Percentiles rank a stretch among this genome's conserved stretches.
Conservation (phyloP, 306 rosid genomes). For the Ochetophila trinervis region DNA sequence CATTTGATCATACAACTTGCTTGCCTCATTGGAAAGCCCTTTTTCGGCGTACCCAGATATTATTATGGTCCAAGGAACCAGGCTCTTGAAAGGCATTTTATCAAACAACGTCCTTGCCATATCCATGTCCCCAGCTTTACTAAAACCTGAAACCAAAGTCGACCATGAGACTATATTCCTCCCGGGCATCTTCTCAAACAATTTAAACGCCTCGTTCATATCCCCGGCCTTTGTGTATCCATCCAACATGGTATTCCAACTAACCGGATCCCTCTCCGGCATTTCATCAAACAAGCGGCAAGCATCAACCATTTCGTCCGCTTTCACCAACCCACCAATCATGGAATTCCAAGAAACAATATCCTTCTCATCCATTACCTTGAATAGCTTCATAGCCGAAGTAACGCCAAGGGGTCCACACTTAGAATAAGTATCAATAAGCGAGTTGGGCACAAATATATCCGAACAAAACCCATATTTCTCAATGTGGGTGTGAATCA, state of each 20-base stretch:
- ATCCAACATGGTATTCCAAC: conserved; percentile 87
- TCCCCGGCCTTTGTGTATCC: conserved; percentile 56
- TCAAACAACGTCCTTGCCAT: conserved; percentile 75
- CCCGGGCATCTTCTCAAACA: conserved; percentile 68
- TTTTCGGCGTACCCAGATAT: conserved; percentile 80
- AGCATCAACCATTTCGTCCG: conserved; percentile 45
- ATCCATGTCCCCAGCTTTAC: conserved; percentile 63
- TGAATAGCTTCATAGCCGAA: conserved; percentile 50
- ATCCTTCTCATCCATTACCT: conserved; percentile 50
- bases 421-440: conserved; percentile 54
- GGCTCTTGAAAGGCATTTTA: conserved; percentile 59
- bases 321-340: conserved; percentile 55
- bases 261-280: conserved; percentile 65
- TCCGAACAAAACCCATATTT: conserved; percentile 56
- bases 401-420: conserved; percentile 54
- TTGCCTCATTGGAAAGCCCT: conserved; percentile 57
- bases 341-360: conserved; percentile 66
- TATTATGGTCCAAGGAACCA: conserved; percentile 76
- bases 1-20: conserved; percentile 53
- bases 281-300: conserved; percentile 63
- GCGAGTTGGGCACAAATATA: conserved; percentile 65
- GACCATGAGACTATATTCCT: conserved; percentile 81
- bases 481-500: conserved; percentile 60
- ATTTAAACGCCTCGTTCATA: conserved; percentile 55
- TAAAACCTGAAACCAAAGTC: conserved; percentile 62